phyloP scores from a whole-genome alignment of 2,329 filamentous ascomycete species.

The Claviceps fusiformis region DNA sequence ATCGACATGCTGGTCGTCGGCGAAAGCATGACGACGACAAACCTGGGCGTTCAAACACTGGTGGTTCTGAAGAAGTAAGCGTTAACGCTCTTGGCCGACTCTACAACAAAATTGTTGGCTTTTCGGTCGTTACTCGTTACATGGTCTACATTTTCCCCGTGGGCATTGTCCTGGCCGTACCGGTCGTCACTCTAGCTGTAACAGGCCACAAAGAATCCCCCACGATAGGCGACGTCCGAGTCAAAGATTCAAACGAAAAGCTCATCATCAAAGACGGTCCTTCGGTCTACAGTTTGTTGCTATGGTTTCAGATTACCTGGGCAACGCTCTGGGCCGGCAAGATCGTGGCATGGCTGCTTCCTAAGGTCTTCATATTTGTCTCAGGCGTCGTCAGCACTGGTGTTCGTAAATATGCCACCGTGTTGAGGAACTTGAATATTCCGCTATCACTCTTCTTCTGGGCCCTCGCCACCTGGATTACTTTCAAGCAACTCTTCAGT shows the following conservation, averaged over 20 bases:
- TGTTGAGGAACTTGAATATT: conserved; percentile 50
- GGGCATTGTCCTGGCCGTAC: conserved; percentile 45
- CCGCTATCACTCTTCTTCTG: conserved; percentile 57
- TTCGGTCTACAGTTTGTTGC: conserved; percentile 46
- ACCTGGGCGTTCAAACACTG: conserved; percentile 28
- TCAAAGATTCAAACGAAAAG: conserved; percentile 8
- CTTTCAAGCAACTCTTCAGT: conserved; percentile 43
- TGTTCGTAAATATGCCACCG: conserved; percentile 55
- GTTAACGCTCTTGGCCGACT: conserved; percentile 53
- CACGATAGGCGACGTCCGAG: conserved; percentile 19
- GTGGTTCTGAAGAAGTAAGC: conserved; percentile 35
- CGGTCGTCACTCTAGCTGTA: conserved; percentile 41
- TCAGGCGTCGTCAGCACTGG: conserved; percentile 56
- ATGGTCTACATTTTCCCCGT: conserved; percentile 55
- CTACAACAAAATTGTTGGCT: conserved; percentile 50
- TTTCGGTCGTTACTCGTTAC: conserved; percentile 52
- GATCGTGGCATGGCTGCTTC: conserved; percentile 46
- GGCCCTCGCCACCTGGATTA: conserved; percentile 48
- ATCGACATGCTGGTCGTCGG: conserved; percentile 29
- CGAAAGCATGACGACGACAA: conserved; percentile 28
- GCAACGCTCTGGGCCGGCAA: conserved; percentile 54
- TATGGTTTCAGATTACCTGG: conserved; percentile 60
- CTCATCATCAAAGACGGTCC: conserved; percentile 21
- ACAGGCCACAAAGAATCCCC: conserved; percentile 26
- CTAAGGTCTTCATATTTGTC: conserved; percentile 53